phyloP scores from a whole-genome alignment of 176 grass and related monocot genomes.

The Hordeum marinum region DNA sequence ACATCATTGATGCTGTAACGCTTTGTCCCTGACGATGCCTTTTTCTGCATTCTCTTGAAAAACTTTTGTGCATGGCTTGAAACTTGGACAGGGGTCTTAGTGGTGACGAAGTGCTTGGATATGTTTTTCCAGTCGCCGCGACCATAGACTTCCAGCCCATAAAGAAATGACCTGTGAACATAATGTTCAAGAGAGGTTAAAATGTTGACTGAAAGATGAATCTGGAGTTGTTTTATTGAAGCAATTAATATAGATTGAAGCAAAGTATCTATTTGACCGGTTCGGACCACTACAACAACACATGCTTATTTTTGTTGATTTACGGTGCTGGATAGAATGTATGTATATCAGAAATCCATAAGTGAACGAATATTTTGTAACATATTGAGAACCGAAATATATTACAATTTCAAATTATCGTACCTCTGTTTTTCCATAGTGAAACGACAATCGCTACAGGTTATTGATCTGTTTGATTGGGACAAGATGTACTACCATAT shows the following conservation, averaged over 20 bases:
- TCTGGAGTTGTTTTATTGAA: not conserved
- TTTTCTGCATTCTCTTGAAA: not conserved
- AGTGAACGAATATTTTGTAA: not conserved
- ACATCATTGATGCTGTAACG: not conserved
- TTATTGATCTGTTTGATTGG: not conserved
- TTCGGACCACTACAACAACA: not conserved
- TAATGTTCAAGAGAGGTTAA: not conserved
- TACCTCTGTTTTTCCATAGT: not conserved
- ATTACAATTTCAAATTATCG: not conserved
- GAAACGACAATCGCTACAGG: not conserved
- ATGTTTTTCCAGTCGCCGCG: conserved; percentile 12
- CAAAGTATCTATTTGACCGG: not conserved
- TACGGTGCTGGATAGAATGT: not conserved
- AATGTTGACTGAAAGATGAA: not conserved
- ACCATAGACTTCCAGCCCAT: not conserved
- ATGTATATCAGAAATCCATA: not conserved
- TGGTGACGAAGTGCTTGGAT: not conserved
- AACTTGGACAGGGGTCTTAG: not conserved
- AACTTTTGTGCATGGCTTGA: conserved; percentile 27
- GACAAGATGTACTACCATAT: not conserved
- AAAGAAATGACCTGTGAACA: conserved; percentile 4
- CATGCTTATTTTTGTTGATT: not conserved
- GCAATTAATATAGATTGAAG: not conserved
- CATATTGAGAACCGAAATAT: not conserved
- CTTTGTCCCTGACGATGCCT: not conserved